Evolutionary conservation across 2,329 filamentous ascomycete species (phyloP).

Genomic region (Fusarium dimerum): DNA sequence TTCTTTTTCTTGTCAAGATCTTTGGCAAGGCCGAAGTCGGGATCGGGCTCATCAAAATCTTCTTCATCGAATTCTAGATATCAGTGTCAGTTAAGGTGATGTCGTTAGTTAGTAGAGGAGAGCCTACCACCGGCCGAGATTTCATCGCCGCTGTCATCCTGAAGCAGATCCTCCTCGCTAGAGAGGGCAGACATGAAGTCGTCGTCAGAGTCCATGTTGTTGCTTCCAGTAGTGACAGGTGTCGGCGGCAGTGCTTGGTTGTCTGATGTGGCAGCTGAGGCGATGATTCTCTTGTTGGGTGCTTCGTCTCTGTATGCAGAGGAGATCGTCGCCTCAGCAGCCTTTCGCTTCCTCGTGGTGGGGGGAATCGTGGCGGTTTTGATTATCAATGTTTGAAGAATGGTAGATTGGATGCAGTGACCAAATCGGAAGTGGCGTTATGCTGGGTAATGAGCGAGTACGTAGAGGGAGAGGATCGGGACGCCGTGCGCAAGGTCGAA

Average conservation of each 20-base stretch:
- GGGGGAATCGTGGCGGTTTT: slow-evolving; percentile 58
- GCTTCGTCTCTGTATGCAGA: slow-evolving; percentile 43
- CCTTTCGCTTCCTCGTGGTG: slow-evolving; percentile 61
- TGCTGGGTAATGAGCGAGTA: neutral
- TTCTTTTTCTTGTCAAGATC: slow-evolving; percentile 71
- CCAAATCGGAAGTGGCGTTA: neutral
- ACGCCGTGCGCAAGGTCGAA: neutral
- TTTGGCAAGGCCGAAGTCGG: slow-evolving; percentile 54
- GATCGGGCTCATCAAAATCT: slow-evolving; percentile 59
- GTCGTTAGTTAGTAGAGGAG: slow-evolving; percentile 4
- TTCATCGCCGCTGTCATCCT: slow-evolving; percentile 78
- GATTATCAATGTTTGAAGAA: slow-evolving; percentile 10
- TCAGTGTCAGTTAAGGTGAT: slow-evolving; percentile 14
- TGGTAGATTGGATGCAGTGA: neutral
- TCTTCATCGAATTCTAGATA: slow-evolving; percentile 56
- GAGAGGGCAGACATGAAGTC: slow-evolving; percentile 86
- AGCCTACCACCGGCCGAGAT: slow-evolving; percentile 52
- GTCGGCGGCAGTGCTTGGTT: slow-evolving; percentile 55
- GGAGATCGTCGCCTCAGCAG: slow-evolving; percentile 64
- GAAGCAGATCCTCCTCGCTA: slow-evolving; percentile 70
- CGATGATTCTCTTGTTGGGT: slow-evolving; percentile 57
- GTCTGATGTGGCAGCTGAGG: slow-evolving; percentile 48
- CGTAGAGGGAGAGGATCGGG: neutral
- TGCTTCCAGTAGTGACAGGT: slow-evolving; percentile 53
- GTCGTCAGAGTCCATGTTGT: slow-evolving; percentile 91